Base-by-base conservation (phyloP, 805 yeast genomes). In the Pichia manshurica region DNA sequence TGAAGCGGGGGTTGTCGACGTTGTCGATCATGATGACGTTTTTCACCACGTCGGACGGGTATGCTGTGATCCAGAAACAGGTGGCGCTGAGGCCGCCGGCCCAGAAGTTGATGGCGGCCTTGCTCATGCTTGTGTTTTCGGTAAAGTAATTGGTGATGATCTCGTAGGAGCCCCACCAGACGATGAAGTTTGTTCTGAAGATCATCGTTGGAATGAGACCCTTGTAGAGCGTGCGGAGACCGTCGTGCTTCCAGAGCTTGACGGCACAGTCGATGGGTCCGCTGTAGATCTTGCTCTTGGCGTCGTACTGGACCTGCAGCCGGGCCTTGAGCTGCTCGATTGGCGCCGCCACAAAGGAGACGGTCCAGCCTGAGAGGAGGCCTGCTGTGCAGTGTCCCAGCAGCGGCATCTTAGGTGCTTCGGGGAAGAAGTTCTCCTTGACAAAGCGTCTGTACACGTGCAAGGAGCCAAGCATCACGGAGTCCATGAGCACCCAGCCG, bases 111-210 rank as follows among this genome's bases (percentile, higher is more conserved):
- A 88, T 74, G 0, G 88, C 71, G 2, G 93, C 79, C 36, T 77
- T 77, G 42, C 83, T 77, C 73, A 87, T 54, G 35, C 68, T 65
- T 1, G 96, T 87, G 56, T 86, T 71, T 5, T 72, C 69, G 54
- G 77, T 74, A 65, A 88, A 81, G 72, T 75, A 81, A 46, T 75
- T 71, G 7, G 95, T 86, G 62, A 88, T 74, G 8, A 87, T 48
- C 60, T 87, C 95, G 62, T 89, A 89, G 0, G 95, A 81, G 1
- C 96, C 96, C 97, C 97, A 89, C 91, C 95, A 87, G 49, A 87
- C 85, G 32, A 86, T 73, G 62, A 88, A 89, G 65, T 86, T 86
- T 1, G 95, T 81, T 61, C 96, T 74, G 69, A 89, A 89, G 13
- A 89, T 75, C 83, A 88, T 78, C 0, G 97, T 89, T 15, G 95